phyloP scores from a whole-genome alignment of 768 basidiomycete genomes.

The Suillus americanus region DNA sequence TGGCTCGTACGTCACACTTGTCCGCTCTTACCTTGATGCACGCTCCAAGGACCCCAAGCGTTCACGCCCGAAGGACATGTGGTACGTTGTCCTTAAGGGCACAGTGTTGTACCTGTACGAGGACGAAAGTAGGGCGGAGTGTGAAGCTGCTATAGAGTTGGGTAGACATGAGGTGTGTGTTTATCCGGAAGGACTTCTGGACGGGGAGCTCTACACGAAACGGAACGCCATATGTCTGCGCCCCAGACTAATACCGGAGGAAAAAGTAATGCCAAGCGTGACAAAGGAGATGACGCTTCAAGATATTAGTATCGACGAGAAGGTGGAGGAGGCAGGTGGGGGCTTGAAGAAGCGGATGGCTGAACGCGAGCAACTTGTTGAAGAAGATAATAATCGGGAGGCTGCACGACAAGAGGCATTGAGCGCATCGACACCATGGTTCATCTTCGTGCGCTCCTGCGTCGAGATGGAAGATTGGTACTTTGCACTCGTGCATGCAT shows the following conservation, averaged over 20 bases:
- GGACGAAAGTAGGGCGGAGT: conserved; percentile 88
- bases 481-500: conserved; percentile 74
- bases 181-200: conserved; percentile 70
- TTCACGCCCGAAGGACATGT: conserved; percentile 87
- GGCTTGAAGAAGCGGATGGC: conserved; percentile 43
- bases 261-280: conserved; percentile 45
- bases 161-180: conserved; percentile 74
- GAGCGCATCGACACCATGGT: conserved; percentile 74
- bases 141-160: conserved; percentile 87
- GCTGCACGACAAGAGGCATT: conserved; percentile 49
- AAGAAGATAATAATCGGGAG: conserved; percentile 31
- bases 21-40: conserved; percentile 77
- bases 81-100: conserved; percentile 91
- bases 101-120: conserved; percentile 92
- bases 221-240: conserved; percentile 83
- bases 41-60: conserved; percentile 83
- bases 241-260: conserved; percentile 41
- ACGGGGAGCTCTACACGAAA: conserved; percentile 90
- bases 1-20: conserved; percentile 73
- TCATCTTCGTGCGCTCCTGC: conserved; percentile 86
- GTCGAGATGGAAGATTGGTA: conserved; percentile 99
- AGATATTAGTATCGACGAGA: conserved; percentile 26
- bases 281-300: conserved; percentile 51
- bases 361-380: conserved; percentile 35
- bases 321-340: conserved; percentile 40